phyloP scores from a whole-genome alignment of 2,329 filamentous ascomycete species.

The Paramyrothecium sp. region DNA sequence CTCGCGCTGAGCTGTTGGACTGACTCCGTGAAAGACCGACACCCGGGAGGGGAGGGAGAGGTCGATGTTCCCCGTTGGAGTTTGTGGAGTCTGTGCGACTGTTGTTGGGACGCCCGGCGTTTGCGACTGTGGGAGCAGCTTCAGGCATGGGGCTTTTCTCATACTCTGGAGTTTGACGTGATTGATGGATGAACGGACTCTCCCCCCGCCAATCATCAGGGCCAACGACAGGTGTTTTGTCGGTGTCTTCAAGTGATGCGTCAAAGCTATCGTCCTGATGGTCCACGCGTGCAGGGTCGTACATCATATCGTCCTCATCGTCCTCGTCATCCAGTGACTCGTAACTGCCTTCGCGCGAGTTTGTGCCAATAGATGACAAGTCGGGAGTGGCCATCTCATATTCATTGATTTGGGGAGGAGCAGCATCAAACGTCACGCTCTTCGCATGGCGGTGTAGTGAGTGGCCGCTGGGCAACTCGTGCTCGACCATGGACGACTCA shows the following conservation, averaged over 20 bases:
- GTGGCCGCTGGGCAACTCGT: constrained; percentile 62
- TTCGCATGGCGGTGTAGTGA: constrained; percentile 82
- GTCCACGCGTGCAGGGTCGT: constrained; percentile 51
- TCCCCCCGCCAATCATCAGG: constrained; percentile 93
- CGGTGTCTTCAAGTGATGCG: constrained; percentile 89
- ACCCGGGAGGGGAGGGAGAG: constrained; percentile 81
- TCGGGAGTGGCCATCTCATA: constrained; percentile 98
- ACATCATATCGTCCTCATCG: constrained; percentile 59
- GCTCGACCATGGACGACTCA: constrained; percentile 58
- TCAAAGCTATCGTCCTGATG: constrained; percentile 84
- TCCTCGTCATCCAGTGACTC: constrained; percentile 79
- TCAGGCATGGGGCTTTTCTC: constrained; percentile 69
- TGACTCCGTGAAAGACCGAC: constrained; percentile 39
- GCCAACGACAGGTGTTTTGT: constrained; percentile 96
- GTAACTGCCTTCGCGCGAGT: constrained; percentile 89
- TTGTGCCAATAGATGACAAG: constrained; percentile 85
- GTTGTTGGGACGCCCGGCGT: constrained; percentile 52
- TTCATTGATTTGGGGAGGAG: constrained; percentile 91
- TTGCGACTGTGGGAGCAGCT: constrained; percentile 35
- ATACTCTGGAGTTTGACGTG: constrained; percentile 40
- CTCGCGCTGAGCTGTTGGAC: constrained; percentile 46
- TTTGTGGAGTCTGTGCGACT: constrained; percentile 69
- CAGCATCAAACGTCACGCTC: constrained; percentile 94
- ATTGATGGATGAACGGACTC: constrained; percentile 41
- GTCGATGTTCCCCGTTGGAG: constrained; percentile 79